Evolutionary conservation across 1,139 yeast genomes (phyloP).

Genomic region (Diutina scorzettiae): DNA sequence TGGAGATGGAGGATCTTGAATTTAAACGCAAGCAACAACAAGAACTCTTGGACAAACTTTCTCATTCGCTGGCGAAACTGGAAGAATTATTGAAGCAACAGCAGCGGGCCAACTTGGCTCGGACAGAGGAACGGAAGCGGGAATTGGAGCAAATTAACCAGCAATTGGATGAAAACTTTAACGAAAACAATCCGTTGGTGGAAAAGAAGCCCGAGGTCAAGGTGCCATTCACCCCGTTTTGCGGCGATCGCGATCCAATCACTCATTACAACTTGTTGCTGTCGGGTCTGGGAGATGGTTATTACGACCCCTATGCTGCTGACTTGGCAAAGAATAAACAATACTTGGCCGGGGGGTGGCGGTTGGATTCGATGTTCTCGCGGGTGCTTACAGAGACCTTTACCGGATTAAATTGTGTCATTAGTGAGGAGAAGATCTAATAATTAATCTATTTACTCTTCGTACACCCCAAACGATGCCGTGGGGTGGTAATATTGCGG

Average conservation of each 20-base stretch:
- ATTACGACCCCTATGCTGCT: slow-evolving; percentile 35
- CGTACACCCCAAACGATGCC: slow-evolving; percentile 26
- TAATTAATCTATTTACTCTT: background rate
- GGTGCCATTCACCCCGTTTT: slow-evolving; percentile 86
- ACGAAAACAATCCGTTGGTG: slow-evolving; percentile 7
- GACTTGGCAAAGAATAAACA: slow-evolving; percentile 53
- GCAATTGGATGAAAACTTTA: slow-evolving; percentile 31
- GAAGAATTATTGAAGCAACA: slow-evolving; percentile 39
- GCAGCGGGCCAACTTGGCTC: slow-evolving; percentile 35
- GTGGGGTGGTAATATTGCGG: slow-evolving; percentile 58
- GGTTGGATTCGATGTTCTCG: slow-evolving; percentile 54
- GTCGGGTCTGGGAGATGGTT: slow-evolving; percentile 13
- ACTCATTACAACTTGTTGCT: slow-evolving; percentile 12
- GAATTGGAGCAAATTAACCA: slow-evolving; percentile 54
- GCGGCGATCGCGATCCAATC: slow-evolving; percentile 65
- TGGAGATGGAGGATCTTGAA: slow-evolving; percentile 54
- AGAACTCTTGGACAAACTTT: slow-evolving; percentile 60
- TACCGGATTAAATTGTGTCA: slow-evolving; percentile 73
- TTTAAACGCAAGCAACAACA: slow-evolving; percentile 46
- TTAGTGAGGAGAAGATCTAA: slow-evolving; percentile 48
- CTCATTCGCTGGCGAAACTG: slow-evolving; percentile 39
- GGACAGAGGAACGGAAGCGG: slow-evolving; percentile 54
- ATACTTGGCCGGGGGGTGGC: slow-evolving; percentile 80
- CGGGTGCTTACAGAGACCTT: slow-evolving; percentile 83
- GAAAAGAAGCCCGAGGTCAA: slow-evolving; percentile 13